phyloP scores from a whole-genome alignment of 2,329 filamentous ascomycete species.

The Elsinoe necatrix region DNA sequence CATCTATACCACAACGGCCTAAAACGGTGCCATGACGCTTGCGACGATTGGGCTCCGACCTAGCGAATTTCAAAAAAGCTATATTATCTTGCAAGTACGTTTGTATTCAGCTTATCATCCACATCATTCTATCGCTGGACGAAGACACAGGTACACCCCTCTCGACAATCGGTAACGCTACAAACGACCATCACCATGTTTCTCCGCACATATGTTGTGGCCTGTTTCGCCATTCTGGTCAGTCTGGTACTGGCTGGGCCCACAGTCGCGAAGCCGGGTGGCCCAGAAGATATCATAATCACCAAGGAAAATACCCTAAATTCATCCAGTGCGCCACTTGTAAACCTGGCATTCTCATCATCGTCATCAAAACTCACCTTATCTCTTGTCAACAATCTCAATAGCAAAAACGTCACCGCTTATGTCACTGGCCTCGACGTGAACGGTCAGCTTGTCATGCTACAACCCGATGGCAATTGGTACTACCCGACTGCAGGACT shows the following conservation, averaged over 20 bases:
- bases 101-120: background rate
- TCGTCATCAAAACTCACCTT: slow-evolving; percentile 16
- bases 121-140: background rate
- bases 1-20: background rate
- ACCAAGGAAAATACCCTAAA: slow-evolving; percentile 24
- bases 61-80: background rate
- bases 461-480: slow-evolving; percentile 35
- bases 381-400: slow-evolving; percentile 39
- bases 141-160: background rate
- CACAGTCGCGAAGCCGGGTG: slow-evolving; percentile 21
- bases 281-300: slow-evolving; percentile 21
- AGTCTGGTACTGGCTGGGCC: slow-evolving; percentile 19
- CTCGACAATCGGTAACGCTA: background rate
- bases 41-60: background rate
- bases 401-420: slow-evolving; percentile 32
- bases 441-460: slow-evolving; percentile 36
- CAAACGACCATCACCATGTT: background rate
- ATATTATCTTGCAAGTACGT: background rate
- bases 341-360: background rate
- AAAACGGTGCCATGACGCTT: background rate
- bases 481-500: slow-evolving; percentile 37
- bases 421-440: slow-evolving; percentile 42
- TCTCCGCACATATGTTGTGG: background rate
- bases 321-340: slow-evolving; percentile 18
- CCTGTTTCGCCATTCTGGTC: slow-evolving; percentile 11